Evolutionary conservation across 768 basidiomycete genomes (phyloP).

Genomic region (Suillus weaverae): DNA sequence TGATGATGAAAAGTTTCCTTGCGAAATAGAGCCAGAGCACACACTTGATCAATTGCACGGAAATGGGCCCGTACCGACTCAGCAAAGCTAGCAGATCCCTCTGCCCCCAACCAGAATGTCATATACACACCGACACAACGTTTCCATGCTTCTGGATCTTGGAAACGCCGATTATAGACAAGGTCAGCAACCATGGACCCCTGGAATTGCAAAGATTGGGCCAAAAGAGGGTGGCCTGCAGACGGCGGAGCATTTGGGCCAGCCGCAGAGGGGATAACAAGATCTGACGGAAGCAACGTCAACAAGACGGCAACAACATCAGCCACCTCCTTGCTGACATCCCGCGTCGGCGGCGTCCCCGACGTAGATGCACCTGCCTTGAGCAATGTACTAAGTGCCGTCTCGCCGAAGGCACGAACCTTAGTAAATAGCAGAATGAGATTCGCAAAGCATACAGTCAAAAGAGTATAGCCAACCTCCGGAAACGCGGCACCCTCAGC

Average conservation of each 20-base stretch:
- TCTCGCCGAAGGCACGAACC: constrained; percentile 90
- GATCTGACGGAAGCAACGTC: constrained; percentile 55
- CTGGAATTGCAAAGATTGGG: constrained; percentile 65
- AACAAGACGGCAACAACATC: constrained; percentile 57
- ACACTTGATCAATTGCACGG: constrained; percentile 70
- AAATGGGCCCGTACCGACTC: constrained; percentile 73
- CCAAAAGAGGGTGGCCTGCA: constrained; percentile 58
- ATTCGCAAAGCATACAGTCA: constrained; percentile 10
- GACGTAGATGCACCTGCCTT: constrained; percentile 82
- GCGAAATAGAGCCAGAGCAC: constrained; percentile 16
- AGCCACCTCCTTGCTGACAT: constrained; percentile 63
- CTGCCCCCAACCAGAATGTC: constrained; percentile 64
- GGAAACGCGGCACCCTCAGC: constrained; percentile 92
- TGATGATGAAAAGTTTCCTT: constrained; percentile 12
- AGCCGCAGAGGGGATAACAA: constrained; percentile 39
- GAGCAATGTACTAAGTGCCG: constrained; percentile 75
- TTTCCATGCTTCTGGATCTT: constrained; percentile 58
- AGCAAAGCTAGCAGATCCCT: constrained; percentile 50
- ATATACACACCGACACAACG: constrained; percentile 75
- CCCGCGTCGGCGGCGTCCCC: constrained; percentile 70
- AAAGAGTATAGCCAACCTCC: constrained; percentile 53
- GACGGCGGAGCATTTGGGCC: constrained; percentile 51
- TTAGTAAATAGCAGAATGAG: constrained; percentile 26
- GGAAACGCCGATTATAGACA: constrained; percentile 56
- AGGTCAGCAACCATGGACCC: constrained; percentile 79